Evolutionary conservation across 371 early-diverging fungal genomes (phyloP), one percentile per base, ranked within the genome.

Genomic region (Mortierella sp.): DNA sequence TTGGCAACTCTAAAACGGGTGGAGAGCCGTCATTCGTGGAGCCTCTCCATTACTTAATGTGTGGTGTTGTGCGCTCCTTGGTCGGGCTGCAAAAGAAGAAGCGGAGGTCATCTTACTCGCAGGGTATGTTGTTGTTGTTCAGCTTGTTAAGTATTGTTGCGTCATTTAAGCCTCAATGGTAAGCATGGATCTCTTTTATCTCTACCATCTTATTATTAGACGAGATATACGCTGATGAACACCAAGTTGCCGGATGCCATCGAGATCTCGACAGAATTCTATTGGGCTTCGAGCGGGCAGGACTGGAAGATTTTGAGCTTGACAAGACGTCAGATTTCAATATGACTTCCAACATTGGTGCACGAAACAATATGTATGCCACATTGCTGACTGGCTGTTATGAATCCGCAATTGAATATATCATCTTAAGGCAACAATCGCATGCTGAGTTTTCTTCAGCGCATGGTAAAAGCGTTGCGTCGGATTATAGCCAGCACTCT

Each of bases 321-420:
- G 88, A 90, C 54, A 87, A 87, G 45, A 75, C 87, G 2, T 81
- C 89, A 5, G 89, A 83, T 15, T 88, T 86, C 57, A 88, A 87
- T 70, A 84, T 85, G 82, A 79, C 70, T 0, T 85, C 86, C 26
- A 79, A 83, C 55, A 68, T 82, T 10, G 91, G 91, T 1, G 67
- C 83, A 37, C 83, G 86, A 2, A 89, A 90, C 58, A 85, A 85
- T 51, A 82, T 83, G 55, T 85, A 82, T 32, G 86, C 87, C 2
- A 68, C 66, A 8, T 43, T 90, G 2, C 51, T 91, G 32, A 61
- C 85, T 22, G 88, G 89, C 8, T 75, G 83, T 29, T 88, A 85
- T 62, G 91, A 91, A 66, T 87, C 88, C 75, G 67, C 68, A 6
- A 60, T 71, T 9, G 67, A 65, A 40, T 66, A 66, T 37, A 45